A percentile compares a stretch with the other conserved stretches of the same genome.
These are phyloP conservation scores for Neocallimastix lanati DNA, from an alignment of 192 early-diverging fungal genomes.

Conservation along the genomic window DNA sequence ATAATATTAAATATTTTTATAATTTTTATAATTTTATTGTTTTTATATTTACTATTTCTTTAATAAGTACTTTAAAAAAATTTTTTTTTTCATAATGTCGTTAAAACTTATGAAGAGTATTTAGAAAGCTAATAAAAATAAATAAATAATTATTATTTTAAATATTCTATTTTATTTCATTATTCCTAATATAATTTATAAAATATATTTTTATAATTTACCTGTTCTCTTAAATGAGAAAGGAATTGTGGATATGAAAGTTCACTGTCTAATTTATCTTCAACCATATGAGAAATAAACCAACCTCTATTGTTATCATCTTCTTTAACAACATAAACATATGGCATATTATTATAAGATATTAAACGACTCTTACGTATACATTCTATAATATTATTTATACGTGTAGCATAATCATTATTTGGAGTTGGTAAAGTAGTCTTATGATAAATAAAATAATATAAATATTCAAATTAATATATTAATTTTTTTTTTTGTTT, in stretches of 20 bases:
- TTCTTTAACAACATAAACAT: slow-evolving; percentile 73
- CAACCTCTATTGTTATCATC: slow-evolving; percentile 73
- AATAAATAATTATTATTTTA: too few species aligned
- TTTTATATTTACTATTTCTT: too few species aligned
- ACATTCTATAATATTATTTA: slow-evolving; percentile 57
- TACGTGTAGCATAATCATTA: slow-evolving; percentile 49
- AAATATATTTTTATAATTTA: slow-evolving; percentile 4
- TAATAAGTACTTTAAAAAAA: too few species aligned
- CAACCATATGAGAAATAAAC: slow-evolving; percentile 78
- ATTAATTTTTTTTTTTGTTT: background rate
- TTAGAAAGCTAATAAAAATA: too few species aligned
- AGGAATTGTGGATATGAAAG: slow-evolving; percentile 51
- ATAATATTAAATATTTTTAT: too few species aligned
- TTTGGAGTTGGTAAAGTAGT: slow-evolving; percentile 44
- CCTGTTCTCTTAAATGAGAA: slow-evolving; percentile 50
- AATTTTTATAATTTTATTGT: too few species aligned
- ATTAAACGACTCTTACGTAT: slow-evolving; percentile 44
- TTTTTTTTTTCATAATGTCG: too few species aligned
- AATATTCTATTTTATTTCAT: too few species aligned
- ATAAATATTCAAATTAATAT: background rate
- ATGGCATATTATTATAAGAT: slow-evolving; percentile 43
- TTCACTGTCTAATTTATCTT: slow-evolving; percentile 61
- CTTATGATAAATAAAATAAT: too few species aligned
- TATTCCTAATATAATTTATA: too few species aligned
- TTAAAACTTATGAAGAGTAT: too few species aligned